These are phyloP conservation scores for Solanum clarkiae DNA, from an alignment of 257 asterid species.

Conservation along the genomic window DNA sequence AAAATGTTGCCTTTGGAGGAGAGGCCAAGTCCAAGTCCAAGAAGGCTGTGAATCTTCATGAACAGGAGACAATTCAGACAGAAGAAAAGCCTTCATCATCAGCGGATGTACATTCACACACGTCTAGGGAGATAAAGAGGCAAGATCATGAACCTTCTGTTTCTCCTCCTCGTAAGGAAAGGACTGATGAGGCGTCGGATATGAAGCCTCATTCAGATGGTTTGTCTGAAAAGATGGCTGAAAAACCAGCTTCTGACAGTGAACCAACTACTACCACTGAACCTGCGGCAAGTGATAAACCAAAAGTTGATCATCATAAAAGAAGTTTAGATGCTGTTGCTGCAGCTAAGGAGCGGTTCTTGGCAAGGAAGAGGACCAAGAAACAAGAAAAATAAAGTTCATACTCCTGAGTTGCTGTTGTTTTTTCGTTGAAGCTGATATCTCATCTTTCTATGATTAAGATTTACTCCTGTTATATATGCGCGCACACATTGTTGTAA, in stretches of 20 bases:
- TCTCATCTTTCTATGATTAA: neutral
- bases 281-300: conserved; percentile 18
- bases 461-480: neutral
- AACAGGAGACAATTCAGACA: conserved; percentile 19
- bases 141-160: conserved; percentile 17
- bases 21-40: conserved; percentile 25
- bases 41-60: conserved; percentile 27
- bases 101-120: conserved; percentile 9
- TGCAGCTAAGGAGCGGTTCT: conserved; percentile 52
- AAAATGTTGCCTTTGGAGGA: conserved; percentile 77
- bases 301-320: conserved; percentile 35
- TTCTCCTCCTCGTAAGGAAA: conserved; percentile 28
- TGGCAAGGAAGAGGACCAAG: conserved; percentile 74
- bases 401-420: neutral
- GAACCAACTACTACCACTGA: neutral
- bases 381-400: neutral
- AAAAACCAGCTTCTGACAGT: neutral
- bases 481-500: neutral
- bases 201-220: conserved; percentile 22
- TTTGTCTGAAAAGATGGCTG: conserved; percentile 17
- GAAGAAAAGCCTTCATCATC: conserved; percentile 20
- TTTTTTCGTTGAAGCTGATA: neutral
- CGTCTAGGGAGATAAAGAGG: conserved; percentile 17
- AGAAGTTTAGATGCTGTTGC: conserved; percentile 38
- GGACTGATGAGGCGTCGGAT: conserved; percentile 5